A percentile compares a stretch with the other conserved stretches of the same genome.
These are phyloP conservation scores for Paraphaeosphaeria sporulosa DNA, from an alignment of 2,329 filamentous ascomycete genomes.

Conservation along the genomic window DNA sequence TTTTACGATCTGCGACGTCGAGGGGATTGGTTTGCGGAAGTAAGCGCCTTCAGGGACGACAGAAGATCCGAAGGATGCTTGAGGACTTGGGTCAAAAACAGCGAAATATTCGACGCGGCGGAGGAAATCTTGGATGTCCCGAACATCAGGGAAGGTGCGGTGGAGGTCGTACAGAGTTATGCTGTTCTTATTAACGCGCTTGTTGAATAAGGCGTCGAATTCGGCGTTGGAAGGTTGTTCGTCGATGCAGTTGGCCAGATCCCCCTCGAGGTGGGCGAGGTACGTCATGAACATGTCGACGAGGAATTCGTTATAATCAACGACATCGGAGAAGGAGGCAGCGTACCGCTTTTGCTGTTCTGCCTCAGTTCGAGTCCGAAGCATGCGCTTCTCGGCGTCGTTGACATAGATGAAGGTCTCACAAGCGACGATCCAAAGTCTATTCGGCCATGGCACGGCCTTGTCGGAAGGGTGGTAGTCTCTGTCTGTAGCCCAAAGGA, in stretches of 20 bases:
- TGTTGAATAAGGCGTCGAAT: slow-evolving; percentile 5
- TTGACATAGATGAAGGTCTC: not conserved
- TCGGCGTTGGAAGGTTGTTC: not conserved
- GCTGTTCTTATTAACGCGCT: not conserved
- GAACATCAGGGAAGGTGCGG: not conserved
- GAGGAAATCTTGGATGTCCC: not conserved
- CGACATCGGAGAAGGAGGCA: not conserved
- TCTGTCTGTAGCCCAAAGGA: not conserved
- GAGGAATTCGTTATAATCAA: slow-evolving; percentile 3
- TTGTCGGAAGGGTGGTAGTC: not conserved
- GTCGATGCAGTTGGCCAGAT: not conserved
- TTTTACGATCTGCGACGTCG: not conserved
- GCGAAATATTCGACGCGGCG: slow-evolving; percentile 6
- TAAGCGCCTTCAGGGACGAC: not conserved
- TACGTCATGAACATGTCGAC: not conserved
- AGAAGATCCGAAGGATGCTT: not conserved
- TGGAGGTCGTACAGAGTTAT: slow-evolving; percentile 5
- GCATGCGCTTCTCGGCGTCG: not conserved
- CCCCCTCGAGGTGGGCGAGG: not conserved
- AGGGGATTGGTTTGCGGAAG: slow-evolving; percentile 7
- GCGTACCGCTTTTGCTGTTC: slow-evolving; percentile 4
- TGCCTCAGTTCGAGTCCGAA: not conserved
- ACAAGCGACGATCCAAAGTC: slow-evolving; percentile 9
- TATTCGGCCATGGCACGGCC: not conserved
- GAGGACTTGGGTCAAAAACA: not conserved